A percentile compares a stretch with the other conserved stretches of the same genome.
These are phyloP conservation scores for Anacardium occidentale DNA, from an alignment of 345 rosid species.

Conservation along the genomic window DNA sequence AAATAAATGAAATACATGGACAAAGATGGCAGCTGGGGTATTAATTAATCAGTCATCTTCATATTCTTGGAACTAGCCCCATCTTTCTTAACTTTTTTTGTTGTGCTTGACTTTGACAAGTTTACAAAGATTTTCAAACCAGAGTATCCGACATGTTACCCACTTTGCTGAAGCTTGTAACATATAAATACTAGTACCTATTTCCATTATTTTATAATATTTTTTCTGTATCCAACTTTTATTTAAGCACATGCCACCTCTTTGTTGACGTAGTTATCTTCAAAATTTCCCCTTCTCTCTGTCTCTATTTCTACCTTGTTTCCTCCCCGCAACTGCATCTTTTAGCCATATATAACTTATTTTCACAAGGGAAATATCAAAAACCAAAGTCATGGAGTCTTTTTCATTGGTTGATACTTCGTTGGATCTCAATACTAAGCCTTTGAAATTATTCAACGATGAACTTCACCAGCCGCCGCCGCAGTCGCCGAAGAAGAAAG, in stretches of 20 bases:
- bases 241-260: conserved; percentile 30
- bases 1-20: background rate
- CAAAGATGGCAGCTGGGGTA: conserved; percentile 15
- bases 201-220: too few relatives aligned
- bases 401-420: conserved; percentile 53
- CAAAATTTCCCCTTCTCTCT: background rate
- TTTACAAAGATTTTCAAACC: conserved; percentile 1
- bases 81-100: background rate
- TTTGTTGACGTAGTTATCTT: background rate
- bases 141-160: conserved; percentile 21
- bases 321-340: conserved; percentile 26
- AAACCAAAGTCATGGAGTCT: conserved; percentile 37
- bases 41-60: background rate
- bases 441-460: conserved; percentile 35
- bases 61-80: background rate
- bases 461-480: conserved; percentile 26
- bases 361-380: background rate
- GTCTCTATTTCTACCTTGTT: conserved; percentile 34
- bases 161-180: background rate
- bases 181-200: background rate
- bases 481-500: conserved; percentile 25
- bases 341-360: background rate
- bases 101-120: conserved; percentile 23
- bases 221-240: background rate
- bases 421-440: conserved; percentile 51